Base-by-base conservation (phyloP, 1,284 basidiomycete genomes). In the Marasmius fiardii region DNA sequence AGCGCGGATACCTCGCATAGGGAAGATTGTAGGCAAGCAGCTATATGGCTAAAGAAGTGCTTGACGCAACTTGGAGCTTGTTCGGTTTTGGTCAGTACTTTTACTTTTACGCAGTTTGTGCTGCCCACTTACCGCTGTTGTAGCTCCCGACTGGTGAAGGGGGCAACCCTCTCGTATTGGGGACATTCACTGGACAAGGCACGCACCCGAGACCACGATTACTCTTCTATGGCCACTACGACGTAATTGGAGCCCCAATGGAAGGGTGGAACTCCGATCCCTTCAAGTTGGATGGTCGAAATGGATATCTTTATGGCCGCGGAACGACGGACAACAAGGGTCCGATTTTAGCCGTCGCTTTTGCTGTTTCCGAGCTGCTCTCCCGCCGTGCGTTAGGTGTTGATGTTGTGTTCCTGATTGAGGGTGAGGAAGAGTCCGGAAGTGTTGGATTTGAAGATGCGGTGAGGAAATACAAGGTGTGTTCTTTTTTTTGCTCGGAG, bases 341-440 rank as follows among this genome's bases (percentile, higher is more conserved):
- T 0, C 96, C 97, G 0, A 90, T 97, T 47, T 80, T 98, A 57
- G 95, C 95, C 1, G 82, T 90, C 6, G 96, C 95, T 0, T 93
- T 88, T 63, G 96, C 96, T 0, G 93, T 88, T 1, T 89, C 92
- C 0, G 85, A 91, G 37, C 69, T 99, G 41, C 79, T 94, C 2
- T 79, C 85, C 39, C 76, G 78, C 12, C 79, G 93, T 1, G 80
- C 86, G 26, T 81, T 99, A 1, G 89, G 86, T 31, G 81, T 94
- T 1, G 96, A 99, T 65, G 70, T 99, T 0, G 87, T 98, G 2
- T 88, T 98, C 70, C 73, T 98, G 50, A 85, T 98, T 34, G 96
- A 99, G 72, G 96, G 96, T 0, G 95, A 98, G 68, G 97, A 98
- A 68, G 97, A 99, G 70, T 86, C 85, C 20, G 96, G 96, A 4